Evolutionary conservation across 768 basidiomycete species (phyloP).

Genomic region (Hericium alpestre): DNA sequence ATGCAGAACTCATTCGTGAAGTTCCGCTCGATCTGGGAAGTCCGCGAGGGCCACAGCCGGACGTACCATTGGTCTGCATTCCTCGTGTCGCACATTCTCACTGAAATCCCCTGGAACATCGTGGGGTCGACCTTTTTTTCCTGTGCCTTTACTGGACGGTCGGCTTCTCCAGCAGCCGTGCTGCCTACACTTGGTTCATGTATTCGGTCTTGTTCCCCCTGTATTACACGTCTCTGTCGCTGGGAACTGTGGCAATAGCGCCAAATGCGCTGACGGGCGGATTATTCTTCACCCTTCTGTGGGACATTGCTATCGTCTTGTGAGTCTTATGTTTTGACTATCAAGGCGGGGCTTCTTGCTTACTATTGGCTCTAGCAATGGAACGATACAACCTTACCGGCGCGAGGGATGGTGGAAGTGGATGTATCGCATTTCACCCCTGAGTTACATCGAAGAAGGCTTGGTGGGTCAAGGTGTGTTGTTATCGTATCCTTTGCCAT

Average conservation of each 20-base stretch:
- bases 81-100: conserved; percentile 24
- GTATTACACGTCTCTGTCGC: conserved; percentile 34
- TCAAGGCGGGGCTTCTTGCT: neutral
- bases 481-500: neutral
- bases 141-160: conserved; percentile 41
- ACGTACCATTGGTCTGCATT: conserved; percentile 33
- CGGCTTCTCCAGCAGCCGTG: conserved; percentile 27
- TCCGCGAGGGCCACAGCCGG: conserved; percentile 31
- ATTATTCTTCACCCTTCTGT: conserved; percentile 27
- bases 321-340: conserved; percentile 12
- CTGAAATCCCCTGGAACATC: conserved; percentile 36
- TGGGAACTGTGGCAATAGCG: conserved; percentile 30
- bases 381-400: conserved; percentile 35
- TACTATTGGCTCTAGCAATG: conserved; percentile 22
- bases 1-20: conserved; percentile 31
- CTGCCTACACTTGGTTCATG: conserved; percentile 30
- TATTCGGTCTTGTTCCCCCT: conserved; percentile 28
- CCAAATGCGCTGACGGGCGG: conserved; percentile 31
- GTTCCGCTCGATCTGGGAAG: conserved; percentile 27
- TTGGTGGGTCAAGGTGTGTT: conserved; percentile 35
- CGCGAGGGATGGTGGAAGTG: conserved; percentile 35
- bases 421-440: conserved; percentile 28
- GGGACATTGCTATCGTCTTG: conserved; percentile 34
- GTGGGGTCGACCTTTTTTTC: conserved; percentile 30
- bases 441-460: conserved; percentile 29